Conservation (phyloP, 257 asterid genomes). For the Anisodus tanguticus region DNA sequence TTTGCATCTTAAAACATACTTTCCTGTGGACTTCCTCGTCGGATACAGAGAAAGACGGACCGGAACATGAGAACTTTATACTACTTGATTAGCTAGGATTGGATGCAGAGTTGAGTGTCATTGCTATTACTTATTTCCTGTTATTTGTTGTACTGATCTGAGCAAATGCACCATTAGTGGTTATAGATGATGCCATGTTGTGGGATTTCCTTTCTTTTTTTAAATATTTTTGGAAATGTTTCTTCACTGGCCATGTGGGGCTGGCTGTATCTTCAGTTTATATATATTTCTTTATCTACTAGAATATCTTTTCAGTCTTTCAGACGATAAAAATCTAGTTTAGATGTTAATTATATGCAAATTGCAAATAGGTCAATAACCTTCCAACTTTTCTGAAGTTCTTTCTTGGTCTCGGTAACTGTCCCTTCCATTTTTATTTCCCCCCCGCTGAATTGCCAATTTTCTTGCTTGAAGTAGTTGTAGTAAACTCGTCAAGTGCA, state of each 20-base stretch:
- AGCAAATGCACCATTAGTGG: neutral
- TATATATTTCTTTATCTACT: neutral
- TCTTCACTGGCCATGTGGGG: constrained; percentile 18
- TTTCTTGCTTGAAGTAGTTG: neutral
- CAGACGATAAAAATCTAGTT: neutral
- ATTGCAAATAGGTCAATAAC: neutral
- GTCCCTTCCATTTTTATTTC: neutral
- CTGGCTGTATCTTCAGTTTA: constrained; percentile 1
- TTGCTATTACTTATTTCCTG: neutral
- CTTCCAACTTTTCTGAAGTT: neutral
- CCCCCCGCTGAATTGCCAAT: neutral
- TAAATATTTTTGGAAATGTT: neutral
- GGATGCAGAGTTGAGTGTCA: neutral
- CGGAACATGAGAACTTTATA: neutral
- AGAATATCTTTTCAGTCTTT: neutral
- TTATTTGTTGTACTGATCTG: neutral
- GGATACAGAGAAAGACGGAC: neutral
- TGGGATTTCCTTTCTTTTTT: neutral
- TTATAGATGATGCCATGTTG: neutral
- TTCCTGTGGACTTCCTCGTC: neutral
- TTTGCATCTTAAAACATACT: constrained; percentile 15
- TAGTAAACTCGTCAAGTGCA: neutral
- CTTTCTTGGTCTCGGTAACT: neutral
- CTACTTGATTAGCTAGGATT: neutral
- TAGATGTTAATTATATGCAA: constrained; percentile 10